phyloP scores from a whole-genome alignment of 768 basidiomycete genomes.

The Tylopilus rubrobrunneus region DNA sequence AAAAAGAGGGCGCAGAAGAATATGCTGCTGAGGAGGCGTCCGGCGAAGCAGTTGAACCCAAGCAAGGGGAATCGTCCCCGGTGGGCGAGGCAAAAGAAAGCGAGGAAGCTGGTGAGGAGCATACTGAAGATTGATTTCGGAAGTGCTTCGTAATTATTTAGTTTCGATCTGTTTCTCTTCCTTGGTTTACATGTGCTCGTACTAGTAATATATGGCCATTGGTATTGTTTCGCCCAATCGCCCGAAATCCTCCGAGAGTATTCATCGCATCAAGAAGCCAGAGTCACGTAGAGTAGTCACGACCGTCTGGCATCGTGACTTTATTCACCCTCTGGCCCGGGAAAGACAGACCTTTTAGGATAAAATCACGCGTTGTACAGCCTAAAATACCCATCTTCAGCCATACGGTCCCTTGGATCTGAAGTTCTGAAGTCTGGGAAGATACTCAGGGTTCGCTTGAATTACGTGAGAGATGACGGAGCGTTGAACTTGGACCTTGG shows the following conservation, averaged over 20 bases:
- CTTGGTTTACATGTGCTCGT: constrained; percentile 3
- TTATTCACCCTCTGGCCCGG: no score
- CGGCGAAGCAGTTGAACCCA: constrained; percentile 24
- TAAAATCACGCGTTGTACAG: no score
- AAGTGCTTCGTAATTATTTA: constrained; percentile 9
- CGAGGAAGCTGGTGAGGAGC: constrained; percentile 19
- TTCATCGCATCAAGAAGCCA: no score
- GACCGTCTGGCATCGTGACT: no score
- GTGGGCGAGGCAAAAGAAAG: constrained; percentile 21
- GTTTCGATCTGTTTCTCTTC: constrained; percentile 3
- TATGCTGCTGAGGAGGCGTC: constrained; percentile 27
- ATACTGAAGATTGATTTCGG: constrained; percentile 5
- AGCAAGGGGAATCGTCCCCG: constrained; percentile 22
- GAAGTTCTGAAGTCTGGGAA: background rate
- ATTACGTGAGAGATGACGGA: background rate
- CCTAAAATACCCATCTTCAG: no score
- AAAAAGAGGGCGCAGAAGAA: constrained; percentile 24
- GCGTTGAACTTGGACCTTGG: background rate
- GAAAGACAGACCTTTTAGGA: no score
- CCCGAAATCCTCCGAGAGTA: no score
- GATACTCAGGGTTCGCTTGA: background rate
- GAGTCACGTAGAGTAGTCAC: no score
- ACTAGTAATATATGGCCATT: background rate
- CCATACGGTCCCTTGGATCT: no score
- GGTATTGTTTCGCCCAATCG: background rate